Base-by-base conservation (phyloP, 2,329 filamentous ascomycete genomes). In the Claviceps paspali region DNA sequence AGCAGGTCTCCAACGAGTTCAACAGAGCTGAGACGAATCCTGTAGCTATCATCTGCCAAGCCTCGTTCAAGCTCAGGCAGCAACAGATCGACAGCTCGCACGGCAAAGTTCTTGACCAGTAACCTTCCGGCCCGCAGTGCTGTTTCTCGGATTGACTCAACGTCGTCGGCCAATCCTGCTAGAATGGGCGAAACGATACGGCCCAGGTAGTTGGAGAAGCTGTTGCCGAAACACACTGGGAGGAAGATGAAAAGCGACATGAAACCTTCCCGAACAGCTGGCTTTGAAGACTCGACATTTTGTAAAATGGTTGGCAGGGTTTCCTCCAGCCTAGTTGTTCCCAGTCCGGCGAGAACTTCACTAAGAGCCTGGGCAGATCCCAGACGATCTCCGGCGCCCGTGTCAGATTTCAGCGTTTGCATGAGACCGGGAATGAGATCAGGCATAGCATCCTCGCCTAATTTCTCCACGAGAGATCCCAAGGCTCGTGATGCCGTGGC, bases 191-290 rank as follows among this genome's bases (percentile, higher is more conserved):
- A 92, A 49, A 98, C 94, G 51, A 98, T 94, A 54, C 79, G 86
- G 61, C 79, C 84, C 43, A 98, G 79, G 53, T 98, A 98, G 54
- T 85, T 86, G 48, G 91, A 82, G 53, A 98, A 98, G 58, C 87
- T 93, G 69, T 98, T 98, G 52, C 91, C 91, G 51, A 98, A 98
- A 63, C 91, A 98, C 37, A 94, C 91, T 10, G 91, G 91, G 63
- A 98, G 76, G 72, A 95, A 98, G 47, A 98, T 96, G 62, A 98
- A 98, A 29, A 98, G 72, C 6, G 91, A 95, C 91, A 98, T 98
- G 65, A 98, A 98, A 32, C 91, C 91, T 67, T 98, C 91, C 50
- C 91, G 79, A 45, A 98, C 85, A 38, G 86, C 77, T 14, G 91
- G 57, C 60, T 94, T 95, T 47, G 80, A 76, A 50, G 88, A 96